Evolutionary conservation across 371 early-diverging fungal species (phyloP), one percentile per base, ranked within the genome.

Genomic region (Lichtheimia hyalospora): DNA sequence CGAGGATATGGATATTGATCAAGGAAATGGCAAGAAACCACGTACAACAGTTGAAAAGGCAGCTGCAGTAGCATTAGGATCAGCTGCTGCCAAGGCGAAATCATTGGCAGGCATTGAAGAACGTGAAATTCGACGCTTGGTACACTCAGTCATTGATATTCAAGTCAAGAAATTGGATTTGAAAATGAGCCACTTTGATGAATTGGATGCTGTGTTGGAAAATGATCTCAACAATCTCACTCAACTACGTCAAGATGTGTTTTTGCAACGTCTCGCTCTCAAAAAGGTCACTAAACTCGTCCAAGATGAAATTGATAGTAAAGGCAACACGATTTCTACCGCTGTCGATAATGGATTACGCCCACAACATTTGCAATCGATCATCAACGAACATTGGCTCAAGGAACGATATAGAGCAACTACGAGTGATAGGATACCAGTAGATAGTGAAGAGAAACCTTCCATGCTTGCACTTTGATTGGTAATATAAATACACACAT

Each of bases 101-200:
- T 79, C 79, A 12, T 60, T 87, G 25, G 89, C 91, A 0, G 64
- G 62, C 5, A 79, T 88, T 54, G 93, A 93, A 64, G 95, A 93
- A 58, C 76, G 84, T 5, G 95, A 96, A 69, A 88, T 93, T 49
- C 86, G 88, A 56, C 77, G 85, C 25, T 64, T 94, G 62, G 90
- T 93, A 12, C 83, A 88, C 49, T 81, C 85, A n/a, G 86, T 93
- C 0, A 85, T 96, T 14, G 93, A 96, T 54, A 71, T 88, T 15
- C 93, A 98, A 68, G 64, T 92, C 58, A 85, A 86, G 69, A 96
- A 96, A 71, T 65, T 97, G 62, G 92, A 95, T 57, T 70, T 93
- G 44, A 97, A 97, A 71, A 86, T 98, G 83, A 82, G 81, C 60
- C 91, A 96, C 59, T 94, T 98, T 68, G 92, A 94, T 46, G 94